Conservation (phyloP, 179 eudicot genomes). For the Silene coronaria region DNA sequence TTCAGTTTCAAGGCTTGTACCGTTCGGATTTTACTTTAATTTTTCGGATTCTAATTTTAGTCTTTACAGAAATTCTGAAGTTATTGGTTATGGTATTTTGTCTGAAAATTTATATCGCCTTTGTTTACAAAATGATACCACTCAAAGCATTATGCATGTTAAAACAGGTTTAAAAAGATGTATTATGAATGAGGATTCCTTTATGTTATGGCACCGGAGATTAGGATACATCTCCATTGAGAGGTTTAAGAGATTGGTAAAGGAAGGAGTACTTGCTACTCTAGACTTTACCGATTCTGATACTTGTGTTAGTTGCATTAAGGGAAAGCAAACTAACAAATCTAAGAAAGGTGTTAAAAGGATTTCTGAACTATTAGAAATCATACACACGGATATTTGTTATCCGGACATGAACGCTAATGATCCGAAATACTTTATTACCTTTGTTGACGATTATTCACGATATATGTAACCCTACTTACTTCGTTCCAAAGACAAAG, state of each 20-base stretch:
- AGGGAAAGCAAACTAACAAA: no score
- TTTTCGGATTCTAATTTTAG: neutral
- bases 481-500: no score
- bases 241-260: neutral
- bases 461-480: constrained; percentile 17
- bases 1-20: constrained; percentile 21
- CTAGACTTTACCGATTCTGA: neutral
- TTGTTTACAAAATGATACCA: constrained; percentile 2
- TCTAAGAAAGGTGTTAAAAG: no score
- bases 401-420: no score
- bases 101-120: constrained; percentile 3
- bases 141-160: no score
- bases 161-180: no score
- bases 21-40: constrained; percentile 9
- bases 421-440: neutral
- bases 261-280: constrained; percentile 20
- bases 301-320: no score
- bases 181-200: no score
- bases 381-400: no score
- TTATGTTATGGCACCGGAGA: no score
- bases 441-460: constrained; percentile 12
- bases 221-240: neutral
- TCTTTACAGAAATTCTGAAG: neutral
- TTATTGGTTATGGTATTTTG: neutral
- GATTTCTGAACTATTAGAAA: no score